These are phyloP conservation scores for Botryotinia globosa DNA, from an alignment of 2,329 filamentous ascomycete genomes.

Conservation along the genomic window DNA sequence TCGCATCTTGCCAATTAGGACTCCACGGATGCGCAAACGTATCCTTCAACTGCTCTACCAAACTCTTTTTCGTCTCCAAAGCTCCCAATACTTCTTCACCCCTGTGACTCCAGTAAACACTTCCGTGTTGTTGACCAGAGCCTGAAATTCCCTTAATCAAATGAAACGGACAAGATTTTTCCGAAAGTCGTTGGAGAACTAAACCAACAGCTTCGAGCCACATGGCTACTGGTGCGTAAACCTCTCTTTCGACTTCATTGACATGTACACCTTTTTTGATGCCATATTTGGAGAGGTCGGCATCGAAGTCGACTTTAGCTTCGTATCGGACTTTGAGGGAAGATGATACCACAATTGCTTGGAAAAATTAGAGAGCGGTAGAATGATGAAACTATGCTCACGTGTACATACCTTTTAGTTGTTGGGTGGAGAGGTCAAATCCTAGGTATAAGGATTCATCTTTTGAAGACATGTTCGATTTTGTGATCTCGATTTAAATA, in stretches of 20 bases:
- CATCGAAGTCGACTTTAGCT: slow-evolving; percentile 94
- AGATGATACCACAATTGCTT: slow-evolving; percentile 80
- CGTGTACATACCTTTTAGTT: slow-evolving; percentile 71
- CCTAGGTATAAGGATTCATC: slow-evolving; percentile 74
- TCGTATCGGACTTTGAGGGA: slow-evolving; percentile 77
- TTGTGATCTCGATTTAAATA: slow-evolving; percentile 16
- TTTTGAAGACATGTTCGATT: slow-evolving; percentile 39
- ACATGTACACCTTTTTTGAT: slow-evolving; percentile 85
- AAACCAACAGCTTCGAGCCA: slow-evolving; percentile 92
- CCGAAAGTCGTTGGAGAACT: slow-evolving; percentile 70
- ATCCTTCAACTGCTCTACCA: slow-evolving; percentile 68
- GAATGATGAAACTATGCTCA: slow-evolving; percentile 19
- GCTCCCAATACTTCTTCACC: slow-evolving; percentile 62
- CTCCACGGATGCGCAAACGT: slow-evolving; percentile 81
- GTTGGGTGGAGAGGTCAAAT: slow-evolving; percentile 95
- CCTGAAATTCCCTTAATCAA: slow-evolving; percentile 81
- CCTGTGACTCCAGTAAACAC: slow-evolving; percentile 81
- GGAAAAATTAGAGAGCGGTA: slow-evolving; percentile 25
- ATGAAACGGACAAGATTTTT: slow-evolving; percentile 67
- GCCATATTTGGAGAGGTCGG: slow-evolving; percentile 73
- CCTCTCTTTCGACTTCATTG: slow-evolving; percentile 79
- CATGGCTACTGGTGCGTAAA: slow-evolving; percentile 88
- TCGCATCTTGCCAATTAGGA: slow-evolving; percentile 98
- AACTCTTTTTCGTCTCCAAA: slow-evolving; percentile 57
- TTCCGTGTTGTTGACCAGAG: slow-evolving; percentile 96